Evolutionary conservation across 1,284 basidiomycete species (phyloP), one percentile per base, ranked within the genome.

Genomic region (Cutaneotrichosporon mucoides): DNA sequence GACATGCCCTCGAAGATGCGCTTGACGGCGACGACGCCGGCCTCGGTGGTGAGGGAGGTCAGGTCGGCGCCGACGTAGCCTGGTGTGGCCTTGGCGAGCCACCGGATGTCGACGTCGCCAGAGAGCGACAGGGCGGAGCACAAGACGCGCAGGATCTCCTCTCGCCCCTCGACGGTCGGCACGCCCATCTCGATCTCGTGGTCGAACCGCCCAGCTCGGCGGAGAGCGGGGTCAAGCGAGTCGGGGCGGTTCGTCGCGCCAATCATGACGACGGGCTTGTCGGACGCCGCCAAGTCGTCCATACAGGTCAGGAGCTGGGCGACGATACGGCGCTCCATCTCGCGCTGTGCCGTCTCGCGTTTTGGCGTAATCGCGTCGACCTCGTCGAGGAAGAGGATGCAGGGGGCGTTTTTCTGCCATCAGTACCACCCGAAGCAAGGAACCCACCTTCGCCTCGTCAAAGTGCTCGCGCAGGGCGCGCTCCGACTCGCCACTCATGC

Each of bases 311-410:
- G 79, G 56, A 98, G 89, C 76, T 99, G 95, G 0, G 93, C 95
- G 7, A 99, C 95, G 61, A 99, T 98, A 6, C 95, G 83, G 45
- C 94, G 81, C 71, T 99, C 95, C 95, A 98, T 99, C 80, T 99
- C 95, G 62, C 95, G 81, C 71, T 95, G 92, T 0, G 95, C 95
- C 64, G 90, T 98, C 79, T 98, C 95, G 62, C 95, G 82, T 79
- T 99, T 99, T 0, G 92, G 92, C 1, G 94, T 98, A 67, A 99
- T 96, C 6, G 95, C 92, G 71, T 99, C 95, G 40, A 99, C 96
- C 76, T 98, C 95, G 76, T 99, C 95, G 52, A 97, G 90, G 79
- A 97, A 97, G 5, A 96, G 78, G 2, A 97, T 80, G 68, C 91
- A 94, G 0, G 92, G 93, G 0, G 93, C 92, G 16, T 89, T 82